Base-by-base conservation (phyloP, 768 basidiomycete species). In the Solioccasus polychromus region DNA sequence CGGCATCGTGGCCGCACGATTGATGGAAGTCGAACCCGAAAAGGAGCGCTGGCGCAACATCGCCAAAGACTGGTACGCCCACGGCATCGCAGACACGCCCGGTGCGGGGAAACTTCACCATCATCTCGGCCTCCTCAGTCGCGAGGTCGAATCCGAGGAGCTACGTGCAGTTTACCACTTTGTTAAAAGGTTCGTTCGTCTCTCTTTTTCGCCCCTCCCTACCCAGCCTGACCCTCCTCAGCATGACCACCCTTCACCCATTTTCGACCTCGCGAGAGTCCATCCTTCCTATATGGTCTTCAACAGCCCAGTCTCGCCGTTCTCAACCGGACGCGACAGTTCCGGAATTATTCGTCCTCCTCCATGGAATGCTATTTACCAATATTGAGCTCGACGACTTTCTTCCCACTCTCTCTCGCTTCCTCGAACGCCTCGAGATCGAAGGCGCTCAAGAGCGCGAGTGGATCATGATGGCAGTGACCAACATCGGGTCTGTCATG, bases 291-390 rank as follows among this genome's bases (percentile, higher is more conserved):
- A 69, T 97, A n/a, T 98, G 94, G 85, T 88, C 92, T 7, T 73
- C 75, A 4, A 68, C 80, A 3, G 75, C 85, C 0, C 65, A 67
- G 49, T 73, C 81, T 7, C 79, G 83, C 15, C 84, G 92, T 3
- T 77, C 83, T 14, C 75, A 76, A 9, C 85, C 93, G 2, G 92
- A 95, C 53, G 80, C 88, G 5, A 72, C 70, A 2, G 76, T 75
- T 0, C 67, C 85, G 1, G 92, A 93, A 20, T 75, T 96, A 0
- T 99, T 98, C 53, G 80, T 98, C 25, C 79, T 92, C 10, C 72
- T 99, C 1, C 96, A 98, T 48, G 94, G 96, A 22, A 94, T 97
- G 92, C 76, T 99, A 2, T 97, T 97, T 69, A 98, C 96, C 12
- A 85, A 88, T 52, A 92, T 96, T 52, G 79, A 93, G 52, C 80